Evolutionary conservation across 495 filamentous ascomycete genomes (phyloP).

Genomic region (Astrothelium macrocarpum): DNA sequence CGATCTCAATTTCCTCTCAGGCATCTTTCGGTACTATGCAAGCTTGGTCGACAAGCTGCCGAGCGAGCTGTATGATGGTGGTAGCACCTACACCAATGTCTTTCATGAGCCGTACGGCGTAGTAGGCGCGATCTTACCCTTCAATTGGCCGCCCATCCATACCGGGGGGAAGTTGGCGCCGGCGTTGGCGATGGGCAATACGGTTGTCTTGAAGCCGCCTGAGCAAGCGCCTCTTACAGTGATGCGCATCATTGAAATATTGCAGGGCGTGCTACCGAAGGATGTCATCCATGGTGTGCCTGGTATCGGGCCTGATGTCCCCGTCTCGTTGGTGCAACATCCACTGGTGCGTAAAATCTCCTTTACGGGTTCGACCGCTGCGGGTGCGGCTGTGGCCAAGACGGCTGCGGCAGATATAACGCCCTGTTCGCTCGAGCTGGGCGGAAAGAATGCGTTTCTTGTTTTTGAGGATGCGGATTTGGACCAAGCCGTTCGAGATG

Average conservation of each 20-base stretch:
- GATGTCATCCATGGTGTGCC: slow-evolving; percentile 12
- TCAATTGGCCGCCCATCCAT: slow-evolving; percentile 14
- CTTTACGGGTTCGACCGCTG: slow-evolving; percentile 10
- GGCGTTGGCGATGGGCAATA: slow-evolving; percentile 11
- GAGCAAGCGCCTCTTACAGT: slow-evolving; percentile 14
- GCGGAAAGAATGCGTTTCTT: slow-evolving; percentile 14
- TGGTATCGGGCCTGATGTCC: slow-evolving; percentile 9
- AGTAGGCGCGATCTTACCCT: slow-evolving; percentile 2
- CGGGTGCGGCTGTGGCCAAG: slow-evolving; percentile 6
- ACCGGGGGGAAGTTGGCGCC: slow-evolving; percentile 13
- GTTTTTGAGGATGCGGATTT: slow-evolving; percentile 17
- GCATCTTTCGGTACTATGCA: slow-evolving; percentile 19
- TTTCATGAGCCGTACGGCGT: slow-evolving; percentile 13
- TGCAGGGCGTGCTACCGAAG: slow-evolving; percentile 10
- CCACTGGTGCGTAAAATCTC: slow-evolving; percentile 7
- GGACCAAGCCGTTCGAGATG: slow-evolving; percentile 9
- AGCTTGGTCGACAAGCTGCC: slow-evolving; percentile 19
- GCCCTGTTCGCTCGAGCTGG: slow-evolving; percentile 9
- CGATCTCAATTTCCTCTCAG: slow-evolving; percentile 16
- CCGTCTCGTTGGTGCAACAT: slow-evolving; percentile 8
- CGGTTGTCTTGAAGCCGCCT: slow-evolving; percentile 13
- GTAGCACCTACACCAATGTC: slow-evolving; percentile 14
- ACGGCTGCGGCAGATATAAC: slow-evolving; percentile 8
- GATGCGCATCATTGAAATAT: slow-evolving; percentile 7
- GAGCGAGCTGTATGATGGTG: slow-evolving; percentile 18